These are phyloP conservation scores for Ziziphus jujuba DNA, from an alignment of 306 rosid species.

Conservation along the genomic window DNA sequence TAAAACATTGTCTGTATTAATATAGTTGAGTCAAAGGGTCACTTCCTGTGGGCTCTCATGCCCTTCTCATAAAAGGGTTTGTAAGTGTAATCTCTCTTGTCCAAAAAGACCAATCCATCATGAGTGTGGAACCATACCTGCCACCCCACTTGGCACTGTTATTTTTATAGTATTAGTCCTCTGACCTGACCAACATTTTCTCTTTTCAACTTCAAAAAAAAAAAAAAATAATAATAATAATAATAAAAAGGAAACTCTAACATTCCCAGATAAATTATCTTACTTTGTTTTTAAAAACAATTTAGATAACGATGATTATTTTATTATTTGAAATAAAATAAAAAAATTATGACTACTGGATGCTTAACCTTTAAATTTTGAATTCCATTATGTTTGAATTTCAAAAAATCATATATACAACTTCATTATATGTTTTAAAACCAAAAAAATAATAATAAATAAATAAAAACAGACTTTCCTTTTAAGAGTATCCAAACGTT, in stretches of 20 bases:
- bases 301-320: too few relatives aligned
- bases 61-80: slow-evolving; percentile 5
- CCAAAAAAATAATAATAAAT: neutral
- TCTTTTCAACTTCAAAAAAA: neutral
- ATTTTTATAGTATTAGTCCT: neutral
- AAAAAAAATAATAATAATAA: neutral
- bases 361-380: too few relatives aligned
- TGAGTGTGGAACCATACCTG: slow-evolving; percentile 16
- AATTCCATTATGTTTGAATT: too few relatives aligned
- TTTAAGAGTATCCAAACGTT: slow-evolving; percentile 4
- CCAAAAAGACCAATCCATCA: slow-evolving; percentile 28
- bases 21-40: slow-evolving; percentile 3
- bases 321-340: too few relatives aligned
- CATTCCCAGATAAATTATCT: too few relatives aligned
- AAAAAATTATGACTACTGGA: too few relatives aligned
- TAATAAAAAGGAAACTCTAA: neutral
- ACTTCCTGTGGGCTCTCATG: slow-evolving; percentile 32
- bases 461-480: neutral
- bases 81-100: neutral
- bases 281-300: too few relatives aligned
- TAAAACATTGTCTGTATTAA: neutral
- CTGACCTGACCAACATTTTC: too few relatives aligned
- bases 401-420: too few relatives aligned
- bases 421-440: neutral
- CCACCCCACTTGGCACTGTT: slow-evolving; percentile 36